phyloP scores from a whole-genome alignment of 441 rosid species.

The Erodium texanum region DNA sequence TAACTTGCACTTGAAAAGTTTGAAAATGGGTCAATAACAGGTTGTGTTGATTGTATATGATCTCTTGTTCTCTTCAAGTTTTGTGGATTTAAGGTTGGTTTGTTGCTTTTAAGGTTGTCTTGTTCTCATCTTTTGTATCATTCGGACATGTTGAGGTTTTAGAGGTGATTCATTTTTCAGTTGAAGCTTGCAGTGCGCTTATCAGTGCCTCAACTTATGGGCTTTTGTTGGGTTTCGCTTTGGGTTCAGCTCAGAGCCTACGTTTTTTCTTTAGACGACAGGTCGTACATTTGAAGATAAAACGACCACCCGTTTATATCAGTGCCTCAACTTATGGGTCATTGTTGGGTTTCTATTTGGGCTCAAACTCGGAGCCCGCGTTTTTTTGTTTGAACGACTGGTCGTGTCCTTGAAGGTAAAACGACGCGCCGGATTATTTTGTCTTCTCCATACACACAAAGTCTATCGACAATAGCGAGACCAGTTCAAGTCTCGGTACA shows the following conservation, averaged over 20 bases:
- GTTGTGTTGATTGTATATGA: background rate
- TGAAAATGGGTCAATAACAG: conserved; percentile 22
- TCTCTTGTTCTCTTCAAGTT: background rate
- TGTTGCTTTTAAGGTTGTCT: background rate
- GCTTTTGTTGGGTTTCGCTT: too few species aligned
- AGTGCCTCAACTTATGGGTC: too few species aligned
- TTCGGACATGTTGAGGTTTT: background rate
- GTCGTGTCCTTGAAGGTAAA: background rate
- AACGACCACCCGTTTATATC: background rate
- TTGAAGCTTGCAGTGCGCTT: background rate
- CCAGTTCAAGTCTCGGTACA: background rate
- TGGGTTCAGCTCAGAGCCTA: background rate
- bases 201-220: too few species aligned
- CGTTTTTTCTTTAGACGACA: background rate
- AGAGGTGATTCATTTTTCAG: background rate
- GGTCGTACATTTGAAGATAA: background rate
- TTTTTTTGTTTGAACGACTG: background rate
- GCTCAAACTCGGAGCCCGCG: background rate
- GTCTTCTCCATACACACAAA: background rate
- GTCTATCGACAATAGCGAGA: background rate
- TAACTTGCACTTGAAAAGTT: conserved; percentile 44
- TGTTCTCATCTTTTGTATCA: background rate
- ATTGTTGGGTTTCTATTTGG: too few species aligned
- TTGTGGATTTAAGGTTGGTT: background rate
- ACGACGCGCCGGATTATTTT: background rate